Percentiles rank a stretch among this genome's conserved stretches.
phyloP scores from a whole-genome alignment of 306 rosid species.

The Trifolium repens region DNA sequence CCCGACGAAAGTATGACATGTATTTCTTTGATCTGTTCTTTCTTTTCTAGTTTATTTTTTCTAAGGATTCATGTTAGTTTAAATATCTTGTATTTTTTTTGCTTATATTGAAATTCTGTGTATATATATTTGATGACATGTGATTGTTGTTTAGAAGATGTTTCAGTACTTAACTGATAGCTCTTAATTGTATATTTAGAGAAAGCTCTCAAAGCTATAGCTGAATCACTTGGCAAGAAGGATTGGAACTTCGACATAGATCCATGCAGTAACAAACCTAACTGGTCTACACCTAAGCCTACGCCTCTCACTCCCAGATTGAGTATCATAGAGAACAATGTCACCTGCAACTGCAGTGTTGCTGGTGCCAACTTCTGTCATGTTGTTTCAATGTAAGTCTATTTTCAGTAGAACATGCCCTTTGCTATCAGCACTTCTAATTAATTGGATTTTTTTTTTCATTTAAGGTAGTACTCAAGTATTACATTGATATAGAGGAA shows the following conservation, averaged over 20 bases:
- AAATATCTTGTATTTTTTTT: not conserved
- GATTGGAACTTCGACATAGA: slow-evolving; percentile 54
- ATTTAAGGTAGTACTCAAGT: slow-evolving; percentile 8
- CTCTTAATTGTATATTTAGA: slow-evolving; percentile 38
- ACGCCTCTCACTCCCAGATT: not conserved
- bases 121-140: slow-evolving; percentile 7
- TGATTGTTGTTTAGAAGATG: not conserved
- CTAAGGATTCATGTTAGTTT: not conserved
- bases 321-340: not conserved
- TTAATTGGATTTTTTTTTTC: not conserved
- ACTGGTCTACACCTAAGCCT: slow-evolving; percentile 9
- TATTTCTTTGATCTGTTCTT: not conserved
- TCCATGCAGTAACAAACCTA: slow-evolving; percentile 54
- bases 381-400: slow-evolving; percentile 33
- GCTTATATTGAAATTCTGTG: not conserved
- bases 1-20: slow-evolving; percentile 3
- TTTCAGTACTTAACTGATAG: not conserved
- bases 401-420: not conserved
- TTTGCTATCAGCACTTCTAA: not conserved
- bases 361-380: slow-evolving; percentile 31
- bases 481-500: not conserved
- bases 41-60: not conserved
- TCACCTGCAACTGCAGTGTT: slow-evolving; percentile 32
- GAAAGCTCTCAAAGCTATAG: slow-evolving; percentile 49
- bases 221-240: slow-evolving; percentile 47